Base-by-base conservation (phyloP, 2,329 filamentous ascomycete genomes). In the Dactylellina leptospora region DNA sequence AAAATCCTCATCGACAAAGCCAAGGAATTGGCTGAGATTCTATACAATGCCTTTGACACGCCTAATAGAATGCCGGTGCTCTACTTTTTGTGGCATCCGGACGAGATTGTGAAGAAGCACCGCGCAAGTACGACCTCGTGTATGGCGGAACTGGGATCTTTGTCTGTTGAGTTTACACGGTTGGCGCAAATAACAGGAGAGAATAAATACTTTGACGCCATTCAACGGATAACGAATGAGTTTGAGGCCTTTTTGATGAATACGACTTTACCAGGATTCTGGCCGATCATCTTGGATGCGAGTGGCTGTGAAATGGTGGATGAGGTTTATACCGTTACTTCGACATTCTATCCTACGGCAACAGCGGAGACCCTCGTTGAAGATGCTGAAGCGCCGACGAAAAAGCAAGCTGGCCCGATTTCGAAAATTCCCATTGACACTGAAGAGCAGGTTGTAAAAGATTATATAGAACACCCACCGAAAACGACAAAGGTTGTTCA, bases 51-150 rank as follows among this genome's bases (percentile, higher is more conserved):
- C 2, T 96, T 96, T 77, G 92, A 96, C 80, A 97, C 93, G 0
- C 93, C 93, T 0, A 97, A 97, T 79, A 87, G 92, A 76, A 96
- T 97, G 91, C 93, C 93, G 1, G 81, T 91, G 4, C 84, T 92
- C 3, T 92, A 88, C 80, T 96, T 93, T 80, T 82, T 84, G 74
- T 96, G 90, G 91, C 85, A 86, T 76, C 90, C 89, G 1, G 53
- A 64, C 2, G 20, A 58, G 2, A 38, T 72, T 22, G 54, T 28
- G 80, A 78, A 28, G 48, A 54, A 48, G 74, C 76, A 23, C 30
- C 60, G 66, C 25, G 78, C 78, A 8, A 71, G 75, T 44, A 59
- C 63, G 30, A 76, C 78, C 45, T 23, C 79, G 59, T 79, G 89
- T 76, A 80, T 89, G 76, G 86, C 84, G 74, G 91, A 95, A 79